These are phyloP conservation scores for Monosiga brevicollis DNA, from an alignment of 78 protist genomes.

Conservation along the genomic window DNA sequence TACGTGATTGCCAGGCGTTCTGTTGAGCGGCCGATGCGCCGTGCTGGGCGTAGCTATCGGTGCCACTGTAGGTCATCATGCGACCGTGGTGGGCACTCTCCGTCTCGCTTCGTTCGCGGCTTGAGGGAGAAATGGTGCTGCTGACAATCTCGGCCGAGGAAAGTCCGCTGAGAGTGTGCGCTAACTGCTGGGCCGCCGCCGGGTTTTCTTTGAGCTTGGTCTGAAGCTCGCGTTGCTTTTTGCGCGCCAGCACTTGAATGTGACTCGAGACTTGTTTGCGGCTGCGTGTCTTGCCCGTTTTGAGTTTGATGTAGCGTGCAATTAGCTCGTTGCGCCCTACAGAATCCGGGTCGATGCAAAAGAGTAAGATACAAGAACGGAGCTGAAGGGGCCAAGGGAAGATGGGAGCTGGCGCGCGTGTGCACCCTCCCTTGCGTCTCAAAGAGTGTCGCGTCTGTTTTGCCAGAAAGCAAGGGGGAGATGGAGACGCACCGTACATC, in stretches of 20 bases:
- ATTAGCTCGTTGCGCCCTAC: constrained; percentile 34
- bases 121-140: not conserved
- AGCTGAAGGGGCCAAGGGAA: too few species aligned
- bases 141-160: not conserved
- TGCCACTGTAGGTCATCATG: too few species aligned
- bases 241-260: constrained; percentile 38
- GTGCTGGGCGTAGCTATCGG: too few species aligned
- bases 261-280: constrained; percentile 47
- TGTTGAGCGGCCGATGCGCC: too few species aligned
- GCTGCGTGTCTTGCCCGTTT: constrained; percentile 27
- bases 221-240: constrained; percentile 14
- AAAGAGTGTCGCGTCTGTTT: too few species aligned
- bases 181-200: not conserved
- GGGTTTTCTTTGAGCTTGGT: not conserved
- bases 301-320: constrained; percentile 18
- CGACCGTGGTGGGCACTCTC: too few species aligned
- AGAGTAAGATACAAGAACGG: too few species aligned
- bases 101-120: too few species aligned
- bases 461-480: not conserved
- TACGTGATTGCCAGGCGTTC: too few species aligned
- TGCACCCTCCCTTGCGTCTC: not conserved
- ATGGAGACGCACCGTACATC: constrained; percentile 8
- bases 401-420: not conserved
- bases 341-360: too few species aligned
- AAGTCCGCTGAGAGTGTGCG: not conserved